Evolutionary conservation across 2,329 filamentous ascomycete species (phyloP).

Genomic region (Xylariales sp.): DNA sequence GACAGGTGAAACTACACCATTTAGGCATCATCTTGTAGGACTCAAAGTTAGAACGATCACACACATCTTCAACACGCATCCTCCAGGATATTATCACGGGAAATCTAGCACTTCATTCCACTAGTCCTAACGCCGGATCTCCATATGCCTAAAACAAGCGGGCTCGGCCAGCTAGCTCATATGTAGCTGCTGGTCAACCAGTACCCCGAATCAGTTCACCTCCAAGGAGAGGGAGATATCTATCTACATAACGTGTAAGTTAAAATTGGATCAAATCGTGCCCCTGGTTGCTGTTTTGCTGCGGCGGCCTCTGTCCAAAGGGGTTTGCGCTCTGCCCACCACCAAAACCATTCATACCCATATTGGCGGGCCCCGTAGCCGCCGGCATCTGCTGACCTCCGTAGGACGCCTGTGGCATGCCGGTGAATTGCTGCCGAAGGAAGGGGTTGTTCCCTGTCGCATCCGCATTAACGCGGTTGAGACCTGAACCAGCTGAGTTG

Average conservation of each 20-base stretch:
- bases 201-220: too few relatives aligned
- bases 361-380: conserved; percentile 51
- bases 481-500: conserved; percentile 85
- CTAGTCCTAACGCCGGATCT: too few relatives aligned
- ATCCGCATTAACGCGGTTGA: conserved; percentile 62
- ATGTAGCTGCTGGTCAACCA: too few relatives aligned
- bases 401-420: conserved; percentile 60
- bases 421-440: conserved; percentile 76
- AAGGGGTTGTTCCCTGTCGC: conserved; percentile 89
- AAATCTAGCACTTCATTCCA: too few relatives aligned
- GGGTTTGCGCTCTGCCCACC: conserved; percentile 44
- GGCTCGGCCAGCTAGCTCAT: too few relatives aligned
- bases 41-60: too few relatives aligned
- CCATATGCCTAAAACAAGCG: too few relatives aligned
- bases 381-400: conserved; percentile 47
- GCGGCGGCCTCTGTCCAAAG: conserved; percentile 46
- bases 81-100: too few relatives aligned
- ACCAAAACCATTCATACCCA: conserved; percentile 48
- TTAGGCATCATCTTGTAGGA: too few relatives aligned
- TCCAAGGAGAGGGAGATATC: neutral
- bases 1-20: too few relatives aligned
- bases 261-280: conserved; percentile 63
- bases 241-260: conserved; percentile 1
- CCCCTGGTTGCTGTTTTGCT: conserved; percentile 41
- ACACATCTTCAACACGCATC: too few relatives aligned